Evolutionary conservation across 345 rosid species (phyloP).

Genomic region (Combretum micranthum): DNA sequence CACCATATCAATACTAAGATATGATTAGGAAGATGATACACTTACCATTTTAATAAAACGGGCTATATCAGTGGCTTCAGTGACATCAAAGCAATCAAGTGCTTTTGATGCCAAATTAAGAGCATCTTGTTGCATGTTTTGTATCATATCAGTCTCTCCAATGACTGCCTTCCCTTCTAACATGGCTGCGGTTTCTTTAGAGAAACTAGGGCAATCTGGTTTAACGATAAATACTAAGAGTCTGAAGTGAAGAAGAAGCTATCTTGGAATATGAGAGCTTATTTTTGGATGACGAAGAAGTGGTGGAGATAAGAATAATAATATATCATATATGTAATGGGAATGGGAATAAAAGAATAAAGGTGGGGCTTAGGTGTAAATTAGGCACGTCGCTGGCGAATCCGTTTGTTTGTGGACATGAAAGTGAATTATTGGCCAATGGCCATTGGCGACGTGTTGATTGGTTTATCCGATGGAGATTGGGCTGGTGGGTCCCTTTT

Average conservation of each 20-base stretch:
- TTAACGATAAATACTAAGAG: no score
- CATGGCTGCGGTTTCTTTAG: constrained; percentile 24
- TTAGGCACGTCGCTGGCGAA: no score
- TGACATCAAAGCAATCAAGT: constrained; percentile 67
- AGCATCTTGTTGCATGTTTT: constrained; percentile 66
- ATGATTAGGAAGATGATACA: background rate
- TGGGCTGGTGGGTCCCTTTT: no score
- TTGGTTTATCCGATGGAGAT: no score
- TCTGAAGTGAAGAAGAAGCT: background rate
- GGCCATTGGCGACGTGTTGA: no score
- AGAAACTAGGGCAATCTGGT: background rate
- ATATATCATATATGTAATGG: no score
- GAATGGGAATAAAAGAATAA: no score
- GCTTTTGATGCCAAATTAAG: constrained; percentile 68
- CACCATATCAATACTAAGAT: background rate
- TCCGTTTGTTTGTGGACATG: no score
- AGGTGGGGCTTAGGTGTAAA: no score
- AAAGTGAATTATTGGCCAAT: no score
- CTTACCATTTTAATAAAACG: constrained; percentile 69
- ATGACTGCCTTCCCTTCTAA: constrained; percentile 81
- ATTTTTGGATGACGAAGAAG: no score
- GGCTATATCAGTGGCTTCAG: constrained; percentile 63
- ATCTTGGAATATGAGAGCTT: background rate
- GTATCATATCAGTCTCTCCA: constrained; percentile 80
- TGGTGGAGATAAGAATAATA: no score